Conservation (phyloP, 441 rosid species). For the Populus hybrid region DNA sequence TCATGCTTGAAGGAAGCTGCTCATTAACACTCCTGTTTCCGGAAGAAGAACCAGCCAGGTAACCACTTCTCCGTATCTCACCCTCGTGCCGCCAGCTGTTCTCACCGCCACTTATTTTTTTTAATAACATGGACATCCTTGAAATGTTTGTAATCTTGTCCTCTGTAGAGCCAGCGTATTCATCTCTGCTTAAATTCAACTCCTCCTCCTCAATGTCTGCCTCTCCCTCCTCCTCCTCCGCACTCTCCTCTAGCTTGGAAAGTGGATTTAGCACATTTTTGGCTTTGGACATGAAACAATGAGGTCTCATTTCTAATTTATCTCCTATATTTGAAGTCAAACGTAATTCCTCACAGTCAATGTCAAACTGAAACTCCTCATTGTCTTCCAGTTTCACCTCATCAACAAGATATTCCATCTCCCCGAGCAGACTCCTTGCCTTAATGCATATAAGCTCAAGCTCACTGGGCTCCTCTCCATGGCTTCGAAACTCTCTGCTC, state of each 20-base stretch:
- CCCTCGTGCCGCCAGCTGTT: conserved; percentile 33
- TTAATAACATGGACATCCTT: conserved; percentile 54
- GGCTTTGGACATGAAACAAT: conserved; percentile 27
- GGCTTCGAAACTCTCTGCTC: conserved; percentile 42
- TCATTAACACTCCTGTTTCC: conserved; percentile 78
- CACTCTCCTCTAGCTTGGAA: conserved; percentile 64
- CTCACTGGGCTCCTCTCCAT: conserved; percentile 42
- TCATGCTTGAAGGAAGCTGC: conserved; percentile 63
- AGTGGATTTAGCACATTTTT: conserved; percentile 45
- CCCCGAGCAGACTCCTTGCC: conserved; percentile 30
- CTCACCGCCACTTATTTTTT: conserved; percentile 50
- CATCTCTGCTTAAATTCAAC: conserved; percentile 19
- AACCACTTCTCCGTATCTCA: conserved; percentile 39
- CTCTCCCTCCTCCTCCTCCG: conserved; percentile 48
- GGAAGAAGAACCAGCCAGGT: conserved; percentile 43
- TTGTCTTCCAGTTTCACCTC: conserved; percentile 17
- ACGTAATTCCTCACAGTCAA: conserved; percentile 47
- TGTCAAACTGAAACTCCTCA: conserved; percentile 34
- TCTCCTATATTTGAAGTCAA: conserved; percentile 33
- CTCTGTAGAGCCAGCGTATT: neutral
- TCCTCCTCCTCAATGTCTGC: conserved; percentile 35
- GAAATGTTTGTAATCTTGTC: conserved; percentile 37
- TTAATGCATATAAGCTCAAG: conserved; percentile 40
- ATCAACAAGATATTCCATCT: conserved; percentile 10
- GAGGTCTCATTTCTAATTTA: conserved; percentile 20